phyloP scores from a whole-genome alignment of 306 rosid genomes.

The Begonia fuchsioides region DNA sequence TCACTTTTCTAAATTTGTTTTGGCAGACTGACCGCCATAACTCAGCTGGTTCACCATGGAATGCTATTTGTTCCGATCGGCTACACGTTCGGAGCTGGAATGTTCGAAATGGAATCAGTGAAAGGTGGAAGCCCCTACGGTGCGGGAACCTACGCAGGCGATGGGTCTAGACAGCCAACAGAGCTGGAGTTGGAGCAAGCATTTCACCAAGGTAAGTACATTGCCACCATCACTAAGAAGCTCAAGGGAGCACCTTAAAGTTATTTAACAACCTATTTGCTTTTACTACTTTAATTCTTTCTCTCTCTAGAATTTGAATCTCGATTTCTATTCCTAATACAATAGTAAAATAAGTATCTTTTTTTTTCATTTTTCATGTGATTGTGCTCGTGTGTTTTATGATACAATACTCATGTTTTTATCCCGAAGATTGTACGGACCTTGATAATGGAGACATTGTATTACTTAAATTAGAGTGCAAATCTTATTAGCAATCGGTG shows the following conservation, averaged over 20 bases:
- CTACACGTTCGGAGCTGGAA: constrained; percentile 88
- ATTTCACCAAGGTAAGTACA: constrained; percentile 81
- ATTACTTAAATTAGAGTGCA: too few species aligned
- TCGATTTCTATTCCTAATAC: constrained; percentile 18
- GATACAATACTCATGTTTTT: background rate
- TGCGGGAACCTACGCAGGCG: constrained; percentile 88
- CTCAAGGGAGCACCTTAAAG: constrained; percentile 62
- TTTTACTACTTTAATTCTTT: constrained; percentile 26
- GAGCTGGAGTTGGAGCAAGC: constrained; percentile 80
- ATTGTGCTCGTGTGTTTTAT: constrained; percentile 21
- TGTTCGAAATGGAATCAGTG: constrained; percentile 87
- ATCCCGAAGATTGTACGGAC: too few species aligned
- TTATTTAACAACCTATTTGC: constrained; percentile 13
- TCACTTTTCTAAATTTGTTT: too few species aligned
- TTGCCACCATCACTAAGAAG: constrained; percentile 84
- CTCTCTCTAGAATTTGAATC: constrained; percentile 16
- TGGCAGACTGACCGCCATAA: constrained; percentile 75
- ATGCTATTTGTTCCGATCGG: constrained; percentile 86
- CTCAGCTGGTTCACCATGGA: constrained; percentile 94
- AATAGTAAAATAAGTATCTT: constrained; percentile 25
- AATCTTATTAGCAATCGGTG: too few species aligned
- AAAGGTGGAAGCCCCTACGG: constrained; percentile 98
- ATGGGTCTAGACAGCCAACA: constrained; percentile 77
- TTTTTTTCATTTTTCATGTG: constrained; percentile 11
- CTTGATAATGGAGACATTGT: too few species aligned